Evolutionary conservation across 176 grass and related monocot genomes (phyloP), one percentile per base, ranked within the genome.

Genomic region (Leersia perrieri): DNA sequence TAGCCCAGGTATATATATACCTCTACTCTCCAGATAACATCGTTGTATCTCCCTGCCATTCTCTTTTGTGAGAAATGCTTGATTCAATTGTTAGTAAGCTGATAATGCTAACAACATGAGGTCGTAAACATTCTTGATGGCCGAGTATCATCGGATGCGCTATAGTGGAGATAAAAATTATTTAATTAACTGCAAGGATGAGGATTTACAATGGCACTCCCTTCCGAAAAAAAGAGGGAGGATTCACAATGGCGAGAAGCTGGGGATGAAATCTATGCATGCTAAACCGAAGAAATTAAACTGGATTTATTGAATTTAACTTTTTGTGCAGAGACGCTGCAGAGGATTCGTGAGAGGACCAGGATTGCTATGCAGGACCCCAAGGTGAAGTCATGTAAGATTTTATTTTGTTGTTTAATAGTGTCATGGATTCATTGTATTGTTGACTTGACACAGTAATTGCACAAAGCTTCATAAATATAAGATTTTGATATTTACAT

Each of bases 321-420:
- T 72, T 33, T 34, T 49, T 66, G 6, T 91, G 74, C 88, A 98
- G 95, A 95, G 87, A 98, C 95, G n/a, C 60, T 93, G 55, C 90
- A 86, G 83, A 77, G 74, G 83, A 98, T 98, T 70, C 83, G 90
- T 25, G 92, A 93, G 83, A 89, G 92, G 71, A 98, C 95, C 16
- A 91, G 87, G 89, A 82, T 95, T 77, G 95, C 95, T n/a, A 98
- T 98, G 95, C 92, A 98, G 85, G 82, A 98, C 75, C 92, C 95
- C 92, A 95, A 98, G 95, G 95, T 98, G 92, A 98, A 87, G 90
- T 95, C 92, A 92, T 97, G 92, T 94, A 97, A 92, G 91, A 94
- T 85, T 85, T 74, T 79, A 80, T 80, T 71, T 84, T 84, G 12
- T 84, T 85, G 38, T 71, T 70, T 75, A 70, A 58, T 71, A 15